Conservation (phyloP, 2,329 filamentous ascomycete species). For the Knufia petricola region DNA sequence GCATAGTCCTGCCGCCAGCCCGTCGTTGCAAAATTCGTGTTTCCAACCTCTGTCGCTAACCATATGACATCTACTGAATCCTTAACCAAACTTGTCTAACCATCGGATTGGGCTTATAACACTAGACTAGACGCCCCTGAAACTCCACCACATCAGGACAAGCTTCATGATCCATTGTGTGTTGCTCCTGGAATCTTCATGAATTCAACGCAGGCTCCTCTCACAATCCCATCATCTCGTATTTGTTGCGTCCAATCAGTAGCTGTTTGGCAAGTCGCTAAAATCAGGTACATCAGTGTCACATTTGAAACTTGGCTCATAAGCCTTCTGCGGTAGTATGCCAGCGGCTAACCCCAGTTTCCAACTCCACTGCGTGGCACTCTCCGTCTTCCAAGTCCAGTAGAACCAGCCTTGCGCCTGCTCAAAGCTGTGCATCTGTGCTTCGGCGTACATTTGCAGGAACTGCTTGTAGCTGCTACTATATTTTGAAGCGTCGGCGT, state of each 20-base stretch:
- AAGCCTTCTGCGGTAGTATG: conserved; percentile 68
- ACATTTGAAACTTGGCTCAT: conserved; percentile 61
- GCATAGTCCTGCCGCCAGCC: too few relatives aligned
- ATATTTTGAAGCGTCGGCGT: conserved; percentile 61
- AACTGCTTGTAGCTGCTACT: conserved; percentile 70
- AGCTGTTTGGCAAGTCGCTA: conserved; percentile 30
- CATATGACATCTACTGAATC: too few relatives aligned
- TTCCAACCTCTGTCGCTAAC: too few relatives aligned
- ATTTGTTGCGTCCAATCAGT: conserved; percentile 1
- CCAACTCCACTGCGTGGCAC: conserved; percentile 83
- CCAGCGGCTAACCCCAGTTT: conserved; percentile 66
- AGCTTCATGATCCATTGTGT: too few relatives aligned
- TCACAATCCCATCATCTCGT: too few relatives aligned
- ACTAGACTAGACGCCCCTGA: too few relatives aligned
- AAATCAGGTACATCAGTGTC: conserved; percentile 38
- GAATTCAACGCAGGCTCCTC: too few relatives aligned
- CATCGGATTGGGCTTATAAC: too few relatives aligned
- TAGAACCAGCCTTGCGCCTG: conserved; percentile 97
- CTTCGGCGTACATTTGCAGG: conserved; percentile 81
- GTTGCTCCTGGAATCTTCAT: too few relatives aligned
- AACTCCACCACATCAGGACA: too few relatives aligned
- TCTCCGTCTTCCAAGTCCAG: conserved; percentile 95
- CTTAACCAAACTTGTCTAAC: too few relatives aligned
- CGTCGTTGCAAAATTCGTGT: too few relatives aligned
- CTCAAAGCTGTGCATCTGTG: conserved; percentile 92